Evolutionary conservation across 2,329 filamentous ascomycete genomes (phyloP).

Genomic region (Neofusicoccum laricinum): DNA sequence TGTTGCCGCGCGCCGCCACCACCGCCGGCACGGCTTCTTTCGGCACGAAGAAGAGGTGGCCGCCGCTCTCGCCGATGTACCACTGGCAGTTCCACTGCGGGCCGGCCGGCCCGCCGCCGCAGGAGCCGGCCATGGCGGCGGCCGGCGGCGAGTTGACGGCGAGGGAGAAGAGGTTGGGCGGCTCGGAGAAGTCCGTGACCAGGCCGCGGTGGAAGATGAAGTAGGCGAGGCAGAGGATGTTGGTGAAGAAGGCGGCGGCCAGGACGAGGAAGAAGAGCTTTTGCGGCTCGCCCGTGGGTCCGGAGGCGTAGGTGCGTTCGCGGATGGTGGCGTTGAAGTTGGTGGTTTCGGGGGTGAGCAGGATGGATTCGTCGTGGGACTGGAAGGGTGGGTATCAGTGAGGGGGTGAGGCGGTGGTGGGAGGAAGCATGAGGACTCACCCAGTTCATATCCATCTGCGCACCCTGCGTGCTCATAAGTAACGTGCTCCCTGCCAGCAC

Average conservation of each 20-base stretch:
- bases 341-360: slow-evolving; percentile 47
- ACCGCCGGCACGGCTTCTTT: slow-evolving; percentile 1
- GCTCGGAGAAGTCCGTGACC: slow-evolving; percentile 76
- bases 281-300: slow-evolving; percentile 60
- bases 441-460: slow-evolving; percentile 58
- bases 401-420: not conserved
- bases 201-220: slow-evolving; percentile 58
- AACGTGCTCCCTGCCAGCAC: slow-evolving; percentile 67
- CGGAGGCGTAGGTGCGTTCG: slow-evolving; percentile 68
- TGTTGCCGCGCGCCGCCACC: not conserved
- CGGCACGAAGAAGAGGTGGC: slow-evolving; percentile 11
- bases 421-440: slow-evolving; percentile 21
- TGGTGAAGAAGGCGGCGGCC: slow-evolving; percentile 63
- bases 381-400: not conserved
- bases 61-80: slow-evolving; percentile 13
- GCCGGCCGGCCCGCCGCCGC: slow-evolving; percentile 4
- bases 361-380: not conserved
- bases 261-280: slow-evolving; percentile 66
- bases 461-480: slow-evolving; percentile 56
- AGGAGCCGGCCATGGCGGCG: slow-evolving; percentile 1
- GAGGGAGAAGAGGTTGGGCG: slow-evolving; percentile 70
- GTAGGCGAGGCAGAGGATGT: slow-evolving; percentile 63
- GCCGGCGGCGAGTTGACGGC: slow-evolving; percentile 63
- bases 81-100: slow-evolving; percentile 8
- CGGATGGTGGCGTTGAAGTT: slow-evolving; percentile 63